Conservation (phyloP, 192 early-diverging fungal genomes). For the Nowakowskiella sp. region DNA sequence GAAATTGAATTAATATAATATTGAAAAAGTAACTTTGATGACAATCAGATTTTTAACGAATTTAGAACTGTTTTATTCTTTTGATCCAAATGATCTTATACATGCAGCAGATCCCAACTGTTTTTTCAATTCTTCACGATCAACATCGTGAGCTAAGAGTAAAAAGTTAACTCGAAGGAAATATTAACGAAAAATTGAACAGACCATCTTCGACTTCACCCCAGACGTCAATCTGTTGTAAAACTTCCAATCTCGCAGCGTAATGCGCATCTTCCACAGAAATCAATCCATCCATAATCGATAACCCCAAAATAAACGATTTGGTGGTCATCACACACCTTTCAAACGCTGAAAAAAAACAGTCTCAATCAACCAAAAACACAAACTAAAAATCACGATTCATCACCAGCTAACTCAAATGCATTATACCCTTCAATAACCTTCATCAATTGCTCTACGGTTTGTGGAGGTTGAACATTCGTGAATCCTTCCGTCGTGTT, state of each 20-base stretch:
- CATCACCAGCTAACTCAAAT: conserved; percentile 60
- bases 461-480: conserved; percentile 54
- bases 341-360: conserved; percentile 64
- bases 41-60: no score
- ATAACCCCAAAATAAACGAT: conserved; percentile 83
- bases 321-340: conserved; percentile 75
- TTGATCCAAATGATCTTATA: no score
- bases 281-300: conserved; percentile 69
- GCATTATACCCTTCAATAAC: conserved; percentile 51
- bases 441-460: conserved; percentile 45
- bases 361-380: background rate
- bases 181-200: conserved; percentile 16
- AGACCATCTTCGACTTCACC: conserved; percentile 80
- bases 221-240: conserved; percentile 83
- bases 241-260: conserved; percentile 77
- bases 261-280: conserved; percentile 65
- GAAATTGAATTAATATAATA: no score
- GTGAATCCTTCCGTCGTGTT: conserved; percentile 65
- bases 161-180: background rate
- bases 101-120: conserved; percentile 70
- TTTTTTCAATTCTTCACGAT: conserved; percentile 59
- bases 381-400: background rate
- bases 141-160: conserved; percentile 59
- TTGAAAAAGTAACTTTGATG: no score
- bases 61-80: no score